Conservation (phyloP, 768 basidiomycete species). For the Suillus tomentosus region DNA sequence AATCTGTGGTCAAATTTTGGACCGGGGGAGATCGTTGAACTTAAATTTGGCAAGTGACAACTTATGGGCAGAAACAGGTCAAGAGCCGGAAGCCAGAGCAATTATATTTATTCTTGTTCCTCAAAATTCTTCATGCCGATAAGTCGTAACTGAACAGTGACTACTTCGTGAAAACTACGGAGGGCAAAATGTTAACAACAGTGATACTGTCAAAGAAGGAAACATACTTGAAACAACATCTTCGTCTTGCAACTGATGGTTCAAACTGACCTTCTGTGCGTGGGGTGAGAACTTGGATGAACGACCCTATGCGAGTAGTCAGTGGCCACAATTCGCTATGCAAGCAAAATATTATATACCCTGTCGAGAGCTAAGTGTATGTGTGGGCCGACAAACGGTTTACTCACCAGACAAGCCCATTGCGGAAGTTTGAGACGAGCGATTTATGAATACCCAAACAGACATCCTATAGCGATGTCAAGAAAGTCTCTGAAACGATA, state of each 20-base stretch:
- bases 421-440: conserved; percentile 88
- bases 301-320: conserved; percentile 62
- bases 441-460: conserved; percentile 93
- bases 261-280: conserved; percentile 89
- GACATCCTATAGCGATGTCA: conserved; percentile 55
- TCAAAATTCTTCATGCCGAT: neutral
- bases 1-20: neutral
- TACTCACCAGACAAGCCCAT: conserved; percentile 88
- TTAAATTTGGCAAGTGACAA: neutral
- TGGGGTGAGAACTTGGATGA: conserved; percentile 94
- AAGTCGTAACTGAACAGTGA: neutral
- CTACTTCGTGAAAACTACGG: conserved; percentile 8
- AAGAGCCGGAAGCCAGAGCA: neutral
- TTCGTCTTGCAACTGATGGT: conserved; percentile 83
- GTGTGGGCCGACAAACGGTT: neutral
- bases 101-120: neutral
- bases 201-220: conserved; percentile 1
- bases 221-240: conserved; percentile 86
- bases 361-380: neutral
- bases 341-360: conserved; percentile 13
- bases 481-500: neutral
- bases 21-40: neutral
- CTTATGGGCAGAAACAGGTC: neutral
- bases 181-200: neutral
- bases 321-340: neutral